These are phyloP conservation scores for Euphrasia arctica DNA, from an alignment of 305 asterid genomes.

Conservation along the genomic window DNA sequence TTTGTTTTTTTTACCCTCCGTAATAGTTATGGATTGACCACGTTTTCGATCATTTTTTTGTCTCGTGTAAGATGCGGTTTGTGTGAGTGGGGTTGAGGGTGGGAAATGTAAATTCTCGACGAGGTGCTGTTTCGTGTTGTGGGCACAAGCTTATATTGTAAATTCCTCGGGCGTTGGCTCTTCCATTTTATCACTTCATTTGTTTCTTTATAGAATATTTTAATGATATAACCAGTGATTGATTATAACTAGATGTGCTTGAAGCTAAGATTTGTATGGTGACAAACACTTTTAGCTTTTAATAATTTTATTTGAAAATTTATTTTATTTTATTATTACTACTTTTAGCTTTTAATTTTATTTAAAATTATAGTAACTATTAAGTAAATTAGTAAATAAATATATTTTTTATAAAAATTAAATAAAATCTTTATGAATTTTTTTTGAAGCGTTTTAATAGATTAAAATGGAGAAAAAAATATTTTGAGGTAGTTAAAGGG, in stretches of 20 bases:
- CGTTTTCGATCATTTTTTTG: conserved; percentile 34
- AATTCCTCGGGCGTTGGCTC: conserved; percentile 39
- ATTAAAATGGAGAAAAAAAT: no score
- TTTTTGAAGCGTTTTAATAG: no score
- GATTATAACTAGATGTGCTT: not conserved
- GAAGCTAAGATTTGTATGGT: not conserved
- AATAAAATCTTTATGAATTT: no score
- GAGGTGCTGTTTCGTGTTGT: conserved; percentile 42
- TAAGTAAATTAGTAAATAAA: no score
- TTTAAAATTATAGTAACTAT: no score
- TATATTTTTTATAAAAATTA: no score
- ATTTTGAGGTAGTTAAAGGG: no score
- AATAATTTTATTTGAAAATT: no score
- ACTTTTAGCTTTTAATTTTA: no score
- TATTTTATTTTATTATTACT: no score
- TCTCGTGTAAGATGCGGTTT: conserved; percentile 22
- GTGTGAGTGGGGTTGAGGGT: conserved; percentile 37
- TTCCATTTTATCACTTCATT: conserved; percentile 21
- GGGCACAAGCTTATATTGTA: conserved; percentile 50
- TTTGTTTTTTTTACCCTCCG: conserved; percentile 28
- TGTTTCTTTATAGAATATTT: not conserved
- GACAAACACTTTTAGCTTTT: not conserved
- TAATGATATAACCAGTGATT: not conserved
- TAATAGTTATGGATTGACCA: conserved; percentile 37
- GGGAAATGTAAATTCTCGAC: conserved; percentile 52